A percentile compares a stretch with the other conserved stretches of the same genome.
Conservation (phyloP, 441 rosid genomes). For the Erodium texanum region DNA sequence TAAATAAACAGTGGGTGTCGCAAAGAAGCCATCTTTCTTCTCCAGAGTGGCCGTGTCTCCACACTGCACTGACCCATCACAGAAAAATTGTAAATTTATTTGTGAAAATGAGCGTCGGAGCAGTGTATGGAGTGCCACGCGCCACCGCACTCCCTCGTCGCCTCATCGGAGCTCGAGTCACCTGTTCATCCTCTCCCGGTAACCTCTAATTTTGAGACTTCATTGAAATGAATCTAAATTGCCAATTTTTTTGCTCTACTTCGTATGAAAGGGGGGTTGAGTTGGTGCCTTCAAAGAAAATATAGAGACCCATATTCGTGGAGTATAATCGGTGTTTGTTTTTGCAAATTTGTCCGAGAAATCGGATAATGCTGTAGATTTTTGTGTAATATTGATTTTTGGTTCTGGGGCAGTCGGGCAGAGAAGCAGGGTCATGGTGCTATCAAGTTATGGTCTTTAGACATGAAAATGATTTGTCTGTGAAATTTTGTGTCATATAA, state of each 20-base stretch:
- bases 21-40: too few species aligned
- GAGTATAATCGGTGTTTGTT: neutral
- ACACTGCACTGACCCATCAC: too few species aligned
- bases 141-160: slow-evolving; percentile 23
- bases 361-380: neutral
- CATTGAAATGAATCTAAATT: slow-evolving; percentile 3
- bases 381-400: neutral
- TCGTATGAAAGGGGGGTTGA: neutral
- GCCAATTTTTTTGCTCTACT: neutral
- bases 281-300: neutral
- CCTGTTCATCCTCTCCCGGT: slow-evolving; percentile 35
- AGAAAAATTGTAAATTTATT: too few species aligned
- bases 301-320: neutral
- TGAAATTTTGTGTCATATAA: neutral
- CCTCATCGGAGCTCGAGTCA: slow-evolving; percentile 24
- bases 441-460: neutral
- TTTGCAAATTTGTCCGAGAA: neutral
- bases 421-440: neutral
- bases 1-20: too few species aligned
- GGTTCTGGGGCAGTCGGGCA: too few species aligned
- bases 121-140: slow-evolving; percentile 30
- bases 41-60: too few species aligned
- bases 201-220: slow-evolving; percentile 1
- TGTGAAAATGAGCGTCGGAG: slow-evolving; percentile 35
- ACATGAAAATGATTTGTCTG: neutral